Evolutionary conservation across 257 asterid genomes (phyloP).

Genomic region (Parsonsia alboflavescens): DNA sequence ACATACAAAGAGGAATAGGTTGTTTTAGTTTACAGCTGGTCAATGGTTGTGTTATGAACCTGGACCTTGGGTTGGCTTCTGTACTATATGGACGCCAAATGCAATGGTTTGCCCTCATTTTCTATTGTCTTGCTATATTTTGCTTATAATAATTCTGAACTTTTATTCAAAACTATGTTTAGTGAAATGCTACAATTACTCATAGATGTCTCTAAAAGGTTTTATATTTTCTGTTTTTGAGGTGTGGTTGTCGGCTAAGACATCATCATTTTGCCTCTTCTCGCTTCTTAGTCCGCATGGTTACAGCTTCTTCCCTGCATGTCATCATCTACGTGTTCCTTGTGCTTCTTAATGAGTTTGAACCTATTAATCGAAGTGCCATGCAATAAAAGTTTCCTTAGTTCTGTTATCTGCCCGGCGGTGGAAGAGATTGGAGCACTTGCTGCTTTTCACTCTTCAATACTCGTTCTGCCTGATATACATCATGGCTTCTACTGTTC

Average conservation of each 20-base stretch:
- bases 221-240: constrained; percentile 28
- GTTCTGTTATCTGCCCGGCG: constrained; percentile 8
- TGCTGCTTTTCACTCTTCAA: constrained; percentile 8
- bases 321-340: constrained; percentile 11
- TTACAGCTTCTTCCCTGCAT: constrained; percentile 21
- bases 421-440: constrained; percentile 18
- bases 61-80: constrained; percentile 16
- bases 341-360: constrained; percentile 16
- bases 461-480: constrained; percentile 1
- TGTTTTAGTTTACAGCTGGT: constrained; percentile 17
- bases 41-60: constrained; percentile 14
- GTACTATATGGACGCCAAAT: constrained; percentile 13
- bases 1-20: constrained; percentile 9
- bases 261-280: constrained; percentile 26
- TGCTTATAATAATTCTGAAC: constrained; percentile 16
- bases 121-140: constrained; percentile 19
- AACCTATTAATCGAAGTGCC: constrained; percentile 10
- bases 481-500: background rate
- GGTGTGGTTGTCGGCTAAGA: constrained; percentile 31
- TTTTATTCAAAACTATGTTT: constrained; percentile 13
- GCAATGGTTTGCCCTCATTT: constrained; percentile 16
- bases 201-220: constrained; percentile 12
- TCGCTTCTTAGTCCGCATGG: constrained; percentile 21
- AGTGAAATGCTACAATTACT: constrained; percentile 8
- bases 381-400: constrained; percentile 14